Conservation (phyloP, 805 yeast genomes). For the Zygoascus bituminiphila region DNA sequence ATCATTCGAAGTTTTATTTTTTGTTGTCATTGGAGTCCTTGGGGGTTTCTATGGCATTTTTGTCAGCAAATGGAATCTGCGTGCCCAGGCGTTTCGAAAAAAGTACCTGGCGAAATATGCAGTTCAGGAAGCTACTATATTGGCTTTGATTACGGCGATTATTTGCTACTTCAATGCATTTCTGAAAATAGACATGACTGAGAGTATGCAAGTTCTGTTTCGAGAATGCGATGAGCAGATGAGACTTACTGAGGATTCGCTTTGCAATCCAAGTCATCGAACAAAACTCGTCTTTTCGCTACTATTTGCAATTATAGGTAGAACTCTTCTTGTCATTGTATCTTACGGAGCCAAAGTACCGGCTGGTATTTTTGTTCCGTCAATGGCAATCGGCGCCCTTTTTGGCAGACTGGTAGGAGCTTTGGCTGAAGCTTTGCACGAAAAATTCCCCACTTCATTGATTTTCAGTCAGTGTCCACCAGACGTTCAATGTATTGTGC, state of each 20-base stretch:
- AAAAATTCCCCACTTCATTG: conserved; percentile 31
- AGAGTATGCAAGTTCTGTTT: conserved; percentile 82
- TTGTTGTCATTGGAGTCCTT: conserved; percentile 69
- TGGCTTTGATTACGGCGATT: conserved; percentile 63
- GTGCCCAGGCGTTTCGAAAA: conserved; percentile 71
- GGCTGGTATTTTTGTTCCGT: conserved; percentile 54
- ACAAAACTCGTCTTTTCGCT: conserved; percentile 42
- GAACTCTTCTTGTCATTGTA: conserved; percentile 65
- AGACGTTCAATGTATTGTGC: conserved; percentile 57
- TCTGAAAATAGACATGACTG: conserved; percentile 85
- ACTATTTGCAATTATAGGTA: conserved; percentile 57
- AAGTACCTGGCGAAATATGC: conserved; percentile 50
- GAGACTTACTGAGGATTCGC: conserved; percentile 16
- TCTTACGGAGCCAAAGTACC: conserved; percentile 67
- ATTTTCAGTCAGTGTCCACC: conserved; percentile 35
- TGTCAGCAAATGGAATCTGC: conserved; percentile 65
- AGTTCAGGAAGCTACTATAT: conserved; percentile 58
- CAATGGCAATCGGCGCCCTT: conserved; percentile 55
- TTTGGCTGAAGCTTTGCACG: conserved; percentile 35
- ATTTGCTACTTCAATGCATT: conserved; percentile 80
- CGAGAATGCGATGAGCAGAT: conserved; percentile 61
- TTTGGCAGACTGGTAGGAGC: conserved; percentile 47
- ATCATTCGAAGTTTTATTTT: conserved; percentile 69
- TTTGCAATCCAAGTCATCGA: conserved; percentile 24
- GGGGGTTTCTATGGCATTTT: conserved; percentile 88